A percentile compares a stretch with the other conserved stretches of the same genome.
phyloP scores from a whole-genome alignment of 768 basidiomycete genomes.

The Mycena vitilis region DNA sequence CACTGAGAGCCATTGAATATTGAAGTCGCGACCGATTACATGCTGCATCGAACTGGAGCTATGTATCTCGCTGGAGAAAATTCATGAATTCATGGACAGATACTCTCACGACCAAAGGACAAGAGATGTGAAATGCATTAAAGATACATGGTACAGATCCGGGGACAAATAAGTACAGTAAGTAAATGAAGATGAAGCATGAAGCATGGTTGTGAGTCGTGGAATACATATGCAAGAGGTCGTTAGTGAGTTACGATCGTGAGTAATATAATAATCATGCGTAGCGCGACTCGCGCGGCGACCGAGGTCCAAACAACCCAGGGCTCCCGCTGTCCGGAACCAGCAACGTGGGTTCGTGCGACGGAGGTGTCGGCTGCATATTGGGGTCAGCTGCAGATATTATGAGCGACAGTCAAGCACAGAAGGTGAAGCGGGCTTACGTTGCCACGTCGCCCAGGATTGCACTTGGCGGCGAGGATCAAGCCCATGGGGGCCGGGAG shows the following conservation, averaged over 20 bases:
- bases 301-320: slow-evolving; percentile 83
- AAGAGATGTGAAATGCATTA: slow-evolving; percentile 26
- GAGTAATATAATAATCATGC: neutral
- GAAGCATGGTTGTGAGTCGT: slow-evolving; percentile 1
- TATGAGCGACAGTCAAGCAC: slow-evolving; percentile 4
- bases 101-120: neutral
- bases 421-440: slow-evolving; percentile 47
- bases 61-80: too few relatives aligned
- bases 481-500: slow-evolving; percentile 39
- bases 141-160: slow-evolving; percentile 10
- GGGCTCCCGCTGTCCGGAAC: slow-evolving; percentile 70
- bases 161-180: neutral
- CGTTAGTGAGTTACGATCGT: neutral
- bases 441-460: slow-evolving; percentile 77
- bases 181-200: slow-evolving; percentile 5
- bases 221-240: neutral
- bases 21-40: too few relatives aligned
- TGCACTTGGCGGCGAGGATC: slow-evolving; percentile 58
- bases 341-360: slow-evolving; percentile 67
- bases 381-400: slow-evolving; percentile 64
- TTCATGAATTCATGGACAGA: too few relatives aligned
- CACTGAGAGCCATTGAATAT: too few relatives aligned
- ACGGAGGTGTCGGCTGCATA: slow-evolving; percentile 69
- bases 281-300: slow-evolving; percentile 50
- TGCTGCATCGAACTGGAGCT: too few relatives aligned